A percentile compares a stretch with the other conserved stretches of the same genome.
These are phyloP conservation scores for Cryptococcus depauperatus DNA, from an alignment of 1,284 basidiomycete genomes.

Conservation along the genomic window DNA sequence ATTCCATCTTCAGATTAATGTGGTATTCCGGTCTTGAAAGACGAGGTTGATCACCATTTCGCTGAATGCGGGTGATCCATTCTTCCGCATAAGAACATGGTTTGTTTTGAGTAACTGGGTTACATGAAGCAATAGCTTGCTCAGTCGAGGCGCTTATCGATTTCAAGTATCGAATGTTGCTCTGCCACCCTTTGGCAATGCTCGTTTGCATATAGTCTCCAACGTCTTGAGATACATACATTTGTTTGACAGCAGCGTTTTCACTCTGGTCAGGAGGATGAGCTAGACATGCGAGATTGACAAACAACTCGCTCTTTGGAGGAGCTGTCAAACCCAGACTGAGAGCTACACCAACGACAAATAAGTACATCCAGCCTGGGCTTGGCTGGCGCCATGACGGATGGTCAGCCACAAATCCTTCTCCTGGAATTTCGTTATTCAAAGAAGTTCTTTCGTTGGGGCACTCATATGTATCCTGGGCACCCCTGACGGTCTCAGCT, in stretches of 20 bases:
- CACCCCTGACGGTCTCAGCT: too few relatives aligned
- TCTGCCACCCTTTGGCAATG: not conserved
- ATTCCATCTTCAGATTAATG: too few relatives aligned
- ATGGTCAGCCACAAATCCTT: slow-evolving; percentile 13
- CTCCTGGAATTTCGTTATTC: not conserved
- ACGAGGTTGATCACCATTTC: slow-evolving; percentile 12
- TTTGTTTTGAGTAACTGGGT: not conserved
- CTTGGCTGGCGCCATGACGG: slow-evolving; percentile 35
- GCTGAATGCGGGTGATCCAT: slow-evolving; percentile 40
- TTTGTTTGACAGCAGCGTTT: not conserved
- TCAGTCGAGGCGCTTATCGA: not conserved
- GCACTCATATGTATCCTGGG: not conserved
- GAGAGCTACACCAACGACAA: slow-evolving; percentile 31
- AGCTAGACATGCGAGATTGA: slow-evolving; percentile 42
- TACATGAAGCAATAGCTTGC: not conserved
- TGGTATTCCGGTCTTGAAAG: not conserved
- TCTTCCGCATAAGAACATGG: slow-evolving; percentile 25
- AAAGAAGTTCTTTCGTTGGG: not conserved
- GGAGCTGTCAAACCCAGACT: slow-evolving; percentile 37
- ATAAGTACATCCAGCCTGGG: slow-evolving; percentile 39
- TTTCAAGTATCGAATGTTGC: not conserved
- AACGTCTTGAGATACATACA: not conserved
- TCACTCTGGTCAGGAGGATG: slow-evolving; percentile 29
- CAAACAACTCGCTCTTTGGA: slow-evolving; percentile 36
- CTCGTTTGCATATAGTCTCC: not conserved